Base-by-base conservation (phyloP, 495 filamentous ascomycete species). In the Hyaloscypha hepaticicola region DNA sequence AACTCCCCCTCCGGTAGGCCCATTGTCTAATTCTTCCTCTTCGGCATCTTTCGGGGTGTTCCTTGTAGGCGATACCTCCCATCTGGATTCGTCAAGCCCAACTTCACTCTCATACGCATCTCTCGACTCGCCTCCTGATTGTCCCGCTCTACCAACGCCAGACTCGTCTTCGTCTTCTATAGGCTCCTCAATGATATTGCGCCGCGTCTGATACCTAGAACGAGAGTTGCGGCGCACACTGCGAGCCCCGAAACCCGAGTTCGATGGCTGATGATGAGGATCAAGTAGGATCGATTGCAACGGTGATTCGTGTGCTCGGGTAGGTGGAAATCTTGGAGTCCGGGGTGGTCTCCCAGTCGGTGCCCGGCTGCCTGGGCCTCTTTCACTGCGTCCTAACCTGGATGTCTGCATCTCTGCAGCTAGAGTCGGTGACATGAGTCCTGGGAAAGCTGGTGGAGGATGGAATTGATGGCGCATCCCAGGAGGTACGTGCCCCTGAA, bases 201-300 rank as follows among this genome's bases (percentile, higher is more conserved):
- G 63, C 12, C 77, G 75, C 1, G 74, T 73, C 11, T 73, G 78
- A 61, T 83, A 77, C 14, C 73, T 68, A 21, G 76, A 76, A 1
- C 79, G 77, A 14, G 77, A 77, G 28, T 73, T 74, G 5, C 77
- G 60, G 63, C 78, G 73, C 66, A 78, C 75, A 74, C 81, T 75
- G 67, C 83, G 74, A 8, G 63, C 72, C 5, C 74, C 72, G 21
- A 77, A 74, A 27, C 74, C 73, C 14, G 83, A 82, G 5, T 77
- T 72, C 0, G 87, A 84, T 7, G 91, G 93, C 66, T 96, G 91
- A 69, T 97, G 91, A 70, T 92, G 92, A 5, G 91, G 88, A 72
- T 97, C 92, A 3, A 96, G 81, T 5, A 96, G 79, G 63, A 94
- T 86, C 3, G 91, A 95, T 9, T 85, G 83, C 78, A 87, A 83